Conservation (phyloP, 371 early-diverging fungal genomes). For the Phascolomyces articulosus region DNA sequence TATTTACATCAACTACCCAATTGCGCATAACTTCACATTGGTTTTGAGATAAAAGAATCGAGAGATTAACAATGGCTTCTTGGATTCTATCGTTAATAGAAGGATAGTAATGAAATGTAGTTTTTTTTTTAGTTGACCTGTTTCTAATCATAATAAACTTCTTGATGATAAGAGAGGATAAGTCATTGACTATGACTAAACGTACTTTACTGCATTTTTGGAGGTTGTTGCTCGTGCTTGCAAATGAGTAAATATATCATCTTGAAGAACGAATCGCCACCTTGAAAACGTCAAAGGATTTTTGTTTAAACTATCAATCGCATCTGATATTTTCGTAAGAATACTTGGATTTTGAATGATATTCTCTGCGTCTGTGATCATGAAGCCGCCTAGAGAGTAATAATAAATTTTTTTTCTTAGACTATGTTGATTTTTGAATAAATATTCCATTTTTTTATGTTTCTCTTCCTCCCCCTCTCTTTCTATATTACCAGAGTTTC, state of each 20-base stretch:
- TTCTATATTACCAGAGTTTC: slow-evolving; percentile 3
- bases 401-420: too few species aligned
- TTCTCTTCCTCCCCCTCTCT: background rate
- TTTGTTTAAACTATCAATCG: slow-evolving; percentile 12
- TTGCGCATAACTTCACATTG: slow-evolving; percentile 10
- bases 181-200: background rate
- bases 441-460: too few species aligned
- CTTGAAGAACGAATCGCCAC: slow-evolving; percentile 13
- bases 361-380: slow-evolving; percentile 11
- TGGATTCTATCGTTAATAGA: background rate
- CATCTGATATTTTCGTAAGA: background rate
- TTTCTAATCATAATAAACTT: too few species aligned
- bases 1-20: slow-evolving; percentile 5
- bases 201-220: slow-evolving; percentile 1
- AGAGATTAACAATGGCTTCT: background rate
- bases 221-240: background rate
- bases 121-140: too few species aligned
- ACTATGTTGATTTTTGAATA: too few species aligned
- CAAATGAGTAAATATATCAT: slow-evolving; percentile 1
- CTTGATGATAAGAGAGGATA: too few species aligned
- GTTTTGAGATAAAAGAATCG: background rate
- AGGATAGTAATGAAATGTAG: background rate
- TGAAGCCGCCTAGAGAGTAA: slow-evolving; percentile 8
- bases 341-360: slow-evolving; percentile 9
- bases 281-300: slow-evolving; percentile 1